Base-by-base conservation (phyloP, 1,284 basidiomycete species). In the Malassezia globosa region DNA sequence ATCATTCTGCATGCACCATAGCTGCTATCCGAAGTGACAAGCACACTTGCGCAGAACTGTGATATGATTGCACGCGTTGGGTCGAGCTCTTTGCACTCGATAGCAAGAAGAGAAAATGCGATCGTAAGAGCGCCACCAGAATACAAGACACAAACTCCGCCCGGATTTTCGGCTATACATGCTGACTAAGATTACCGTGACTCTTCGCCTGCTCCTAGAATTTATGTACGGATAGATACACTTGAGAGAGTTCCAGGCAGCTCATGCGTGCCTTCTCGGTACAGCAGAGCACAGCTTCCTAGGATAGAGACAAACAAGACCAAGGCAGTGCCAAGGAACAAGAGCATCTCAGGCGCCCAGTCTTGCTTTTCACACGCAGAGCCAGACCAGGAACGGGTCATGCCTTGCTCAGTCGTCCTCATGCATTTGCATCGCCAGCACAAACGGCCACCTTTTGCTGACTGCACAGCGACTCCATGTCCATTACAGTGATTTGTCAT, bases 361-460 rank as follows among this genome's bases (percentile, higher is more conserved):
- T 69, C 66, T 51, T 61, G 54, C 51, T 66, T 69, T 56, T 69
- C 61, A 45, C 66, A 69, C 16, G 66, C 66, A 2, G 56, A 52
- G 16, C 66, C 66, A 0, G 63, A 52, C 61, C 61, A 69, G 46
- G 59, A 48, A 2, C 44, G 48, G 35, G 52, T 58, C 19, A 55
- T 52, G 16, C 58, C 57, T 38, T 50, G 46, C 21, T 50, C 49
- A 33, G 27, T 26, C n/a, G 40, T 46, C 23, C 44, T 13, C 33
- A 23, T 38, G 56, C 66, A 69, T 38, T 56, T 42, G 56, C 66
- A 69, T 5, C 60, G 50, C 37, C 52, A 69, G 54, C 66, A 67
- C 29, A 55, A 43, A 27, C 47, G 39, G 11, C 63, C 66, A 13
- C 64, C 66, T 42, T 50, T 50, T 22, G 46, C 50, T 7, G 52